Conservation (phyloP, 805 yeast species). For the Candida michaelii region DNA sequence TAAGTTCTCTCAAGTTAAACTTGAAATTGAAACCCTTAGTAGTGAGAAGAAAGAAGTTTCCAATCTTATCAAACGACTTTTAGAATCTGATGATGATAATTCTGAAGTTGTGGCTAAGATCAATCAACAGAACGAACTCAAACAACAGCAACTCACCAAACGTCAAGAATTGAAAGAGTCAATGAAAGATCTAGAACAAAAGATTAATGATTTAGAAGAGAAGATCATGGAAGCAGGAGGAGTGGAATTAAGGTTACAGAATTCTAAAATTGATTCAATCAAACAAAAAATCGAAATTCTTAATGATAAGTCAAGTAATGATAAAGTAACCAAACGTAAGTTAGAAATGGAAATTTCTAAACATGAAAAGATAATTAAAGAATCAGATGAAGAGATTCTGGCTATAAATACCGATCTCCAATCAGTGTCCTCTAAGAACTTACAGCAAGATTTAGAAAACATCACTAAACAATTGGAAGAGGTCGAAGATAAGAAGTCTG, state of each 20-base stretch:
- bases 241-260: slow-evolving; percentile 72
- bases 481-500: slow-evolving; percentile 39
- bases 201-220: slow-evolving; percentile 64
- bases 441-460: slow-evolving; percentile 31
- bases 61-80: slow-evolving; percentile 40
- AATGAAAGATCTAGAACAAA: slow-evolving; percentile 53
- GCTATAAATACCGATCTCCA: slow-evolving; percentile 25
- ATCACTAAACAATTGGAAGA: slow-evolving; percentile 29
- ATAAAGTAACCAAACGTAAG: slow-evolving; percentile 56
- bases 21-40: slow-evolving; percentile 64
- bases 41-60: slow-evolving; percentile 52
- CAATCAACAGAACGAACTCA: slow-evolving; percentile 20
- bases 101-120: slow-evolving; percentile 34
- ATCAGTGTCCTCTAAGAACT: slow-evolving; percentile 17
- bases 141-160: slow-evolving; percentile 18
- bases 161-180: slow-evolving; percentile 45
- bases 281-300: slow-evolving; percentile 63
- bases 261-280: slow-evolving; percentile 76
- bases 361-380: slow-evolving; percentile 46
- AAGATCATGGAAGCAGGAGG: slow-evolving; percentile 92
- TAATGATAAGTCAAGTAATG: slow-evolving; percentile 55
- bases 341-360: slow-evolving; percentile 63
- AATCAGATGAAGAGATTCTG: slow-evolving; percentile 47
- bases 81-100: slow-evolving; percentile 37
- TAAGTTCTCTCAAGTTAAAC: slow-evolving; percentile 52